Percentiles rank a stretch among this genome's conserved stretches.
Conservation (phyloP, 305 asterid species). For the Fraxinus nigra region DNA sequence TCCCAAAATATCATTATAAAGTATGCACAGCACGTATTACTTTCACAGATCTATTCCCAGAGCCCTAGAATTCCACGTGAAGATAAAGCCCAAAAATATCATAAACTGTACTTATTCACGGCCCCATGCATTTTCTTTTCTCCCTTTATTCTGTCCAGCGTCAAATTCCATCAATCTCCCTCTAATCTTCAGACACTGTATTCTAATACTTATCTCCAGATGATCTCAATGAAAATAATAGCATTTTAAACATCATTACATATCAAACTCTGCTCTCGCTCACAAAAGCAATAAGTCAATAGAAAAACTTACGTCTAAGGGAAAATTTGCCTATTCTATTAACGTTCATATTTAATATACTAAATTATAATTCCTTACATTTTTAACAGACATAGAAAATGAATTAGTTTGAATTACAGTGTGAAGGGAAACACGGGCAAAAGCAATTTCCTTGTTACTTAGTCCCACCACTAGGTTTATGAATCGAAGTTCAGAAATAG, state of each 20-base stretch:
- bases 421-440: not conserved
- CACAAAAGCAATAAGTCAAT: not conserved
- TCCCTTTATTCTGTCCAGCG: not conserved
- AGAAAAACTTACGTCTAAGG: not conserved
- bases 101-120: not conserved
- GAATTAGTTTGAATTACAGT: not conserved
- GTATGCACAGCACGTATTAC: not conserved
- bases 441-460: not conserved
- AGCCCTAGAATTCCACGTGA: not conserved
- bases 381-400: not conserved
- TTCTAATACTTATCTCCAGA: not conserved
- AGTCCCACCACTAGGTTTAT: not conserved
- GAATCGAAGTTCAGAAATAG: not conserved
- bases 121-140: not conserved
- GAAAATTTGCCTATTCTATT: not conserved
- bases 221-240: not conserved
- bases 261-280: not conserved
- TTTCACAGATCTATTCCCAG: not conserved
- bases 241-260: not conserved
- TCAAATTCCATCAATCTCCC: not conserved
- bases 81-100: not conserved
- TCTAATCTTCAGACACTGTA: not conserved
- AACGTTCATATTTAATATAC: not conserved
- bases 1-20: not conserved
- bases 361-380: not conserved